phyloP scores from a whole-genome alignment of 2,329 filamentous ascomycete species.

The Simplicillium aogashimaense region DNA sequence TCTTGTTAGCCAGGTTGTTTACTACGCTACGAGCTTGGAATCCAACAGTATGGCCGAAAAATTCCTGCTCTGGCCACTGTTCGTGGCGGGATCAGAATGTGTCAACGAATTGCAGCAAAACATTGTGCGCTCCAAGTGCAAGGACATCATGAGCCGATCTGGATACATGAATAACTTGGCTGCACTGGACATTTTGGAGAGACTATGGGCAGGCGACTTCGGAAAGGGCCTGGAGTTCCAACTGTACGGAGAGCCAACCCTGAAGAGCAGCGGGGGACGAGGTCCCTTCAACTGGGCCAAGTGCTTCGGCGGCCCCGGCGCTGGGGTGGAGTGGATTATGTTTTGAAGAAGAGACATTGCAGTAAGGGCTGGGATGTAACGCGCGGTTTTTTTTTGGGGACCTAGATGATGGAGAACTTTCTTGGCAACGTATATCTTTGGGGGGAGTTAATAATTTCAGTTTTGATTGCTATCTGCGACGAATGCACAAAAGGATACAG shows the following conservation, averaged over 20 bases:
- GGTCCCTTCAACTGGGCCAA: conserved; percentile 49
- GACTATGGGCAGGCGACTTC: conserved; percentile 60
- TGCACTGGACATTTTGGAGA: conserved; percentile 75
- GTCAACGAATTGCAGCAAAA: conserved; percentile 70
- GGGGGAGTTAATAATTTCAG: no score
- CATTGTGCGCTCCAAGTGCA: conserved; percentile 69
- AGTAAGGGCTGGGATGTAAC: conserved; percentile 8
- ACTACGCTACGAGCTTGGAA: conserved; percentile 72
- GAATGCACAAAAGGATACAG: no score
- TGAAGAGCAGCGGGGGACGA: conserved; percentile 26
- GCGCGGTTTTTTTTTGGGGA: background rate
- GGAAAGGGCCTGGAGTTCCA: conserved; percentile 23
- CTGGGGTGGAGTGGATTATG: conserved; percentile 59
- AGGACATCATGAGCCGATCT: conserved; percentile 77
- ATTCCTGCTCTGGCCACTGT: conserved; percentile 87
- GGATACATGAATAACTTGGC: conserved; percentile 92
- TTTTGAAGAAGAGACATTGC: conserved; percentile 30
- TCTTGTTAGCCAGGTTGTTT: conserved; percentile 71
- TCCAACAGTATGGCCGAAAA: conserved; percentile 67
- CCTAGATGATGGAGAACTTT: no score
- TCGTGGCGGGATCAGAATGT: conserved; percentile 83
- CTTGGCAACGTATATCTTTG: no score
- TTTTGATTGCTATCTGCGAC: no score
- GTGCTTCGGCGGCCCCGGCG: conserved; percentile 44
- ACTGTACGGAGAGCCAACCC: conserved; percentile 13